Conservation (phyloP, 2,329 filamentous ascomycete species). For the Alternaria consortialis region DNA sequence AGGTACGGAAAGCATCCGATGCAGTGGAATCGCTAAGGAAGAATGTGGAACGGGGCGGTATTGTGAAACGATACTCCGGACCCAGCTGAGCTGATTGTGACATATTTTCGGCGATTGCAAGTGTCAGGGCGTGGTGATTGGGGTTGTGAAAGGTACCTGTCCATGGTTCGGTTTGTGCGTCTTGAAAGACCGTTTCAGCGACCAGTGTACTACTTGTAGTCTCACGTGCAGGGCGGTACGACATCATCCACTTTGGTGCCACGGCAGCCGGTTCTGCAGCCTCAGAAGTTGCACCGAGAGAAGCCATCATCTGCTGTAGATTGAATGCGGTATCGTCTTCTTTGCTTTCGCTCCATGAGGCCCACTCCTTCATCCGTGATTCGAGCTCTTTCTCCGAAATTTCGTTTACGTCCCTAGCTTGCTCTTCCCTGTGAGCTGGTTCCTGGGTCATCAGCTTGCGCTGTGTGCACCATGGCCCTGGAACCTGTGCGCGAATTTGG, state of each 20-base stretch:
- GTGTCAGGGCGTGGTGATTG: conserved; percentile 30
- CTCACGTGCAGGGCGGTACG: conserved; percentile 33
- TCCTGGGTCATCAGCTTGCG: conserved; percentile 35
- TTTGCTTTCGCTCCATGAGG: conserved; percentile 31
- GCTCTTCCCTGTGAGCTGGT: conserved; percentile 21
- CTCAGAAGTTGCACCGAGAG: conserved; percentile 36
- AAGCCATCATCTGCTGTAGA: conserved; percentile 49
- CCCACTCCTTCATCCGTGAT: conserved; percentile 41
- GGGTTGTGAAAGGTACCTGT: conserved; percentile 44
- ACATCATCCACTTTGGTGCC: conserved; percentile 38
- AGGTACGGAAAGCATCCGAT: conserved; percentile 47
- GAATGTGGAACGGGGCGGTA: conserved; percentile 61
- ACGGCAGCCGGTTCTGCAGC: conserved; percentile 28
- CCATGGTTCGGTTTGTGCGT: conserved; percentile 34
- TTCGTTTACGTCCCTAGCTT: conserved; percentile 29
- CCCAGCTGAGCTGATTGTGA: conserved; percentile 12
- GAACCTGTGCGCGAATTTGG: conserved; percentile 39
- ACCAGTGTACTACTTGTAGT: conserved; percentile 16
- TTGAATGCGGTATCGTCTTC: conserved; percentile 38
- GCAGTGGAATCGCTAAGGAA: conserved; percentile 59
- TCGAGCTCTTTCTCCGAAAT: conserved; percentile 41
- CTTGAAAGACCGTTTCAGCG: conserved; percentile 13
- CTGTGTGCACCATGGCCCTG: conserved; percentile 37
- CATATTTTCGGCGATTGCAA: conserved; percentile 31
- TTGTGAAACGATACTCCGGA: conserved; percentile 46